A percentile compares a stretch with the other conserved stretches of the same genome.
Evolutionary conservation across 257 asterid species (phyloP).

Genomic region (Nicotiana obtusifolia): DNA sequence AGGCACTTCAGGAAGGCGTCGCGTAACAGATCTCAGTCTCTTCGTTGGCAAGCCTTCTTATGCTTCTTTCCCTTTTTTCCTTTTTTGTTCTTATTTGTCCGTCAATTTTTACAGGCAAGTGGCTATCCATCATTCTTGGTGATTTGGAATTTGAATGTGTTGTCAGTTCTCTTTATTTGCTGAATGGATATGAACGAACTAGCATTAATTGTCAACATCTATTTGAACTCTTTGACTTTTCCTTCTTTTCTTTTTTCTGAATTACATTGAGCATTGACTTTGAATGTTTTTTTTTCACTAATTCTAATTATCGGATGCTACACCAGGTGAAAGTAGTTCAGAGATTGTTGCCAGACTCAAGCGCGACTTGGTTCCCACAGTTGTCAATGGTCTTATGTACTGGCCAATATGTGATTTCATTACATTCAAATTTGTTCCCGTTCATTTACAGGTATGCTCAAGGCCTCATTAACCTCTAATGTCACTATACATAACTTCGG

Average conservation of each 20-base stretch:
- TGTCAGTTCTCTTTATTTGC: not conserved
- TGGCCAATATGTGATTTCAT: slow-evolving; percentile 89
- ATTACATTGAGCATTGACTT: not conserved
- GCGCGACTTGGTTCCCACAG: slow-evolving; percentile 73
- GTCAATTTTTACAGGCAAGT: not conserved
- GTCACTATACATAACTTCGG: not conserved
- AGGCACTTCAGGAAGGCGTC: no score
- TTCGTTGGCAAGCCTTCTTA: not conserved
- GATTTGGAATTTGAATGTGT: not conserved
- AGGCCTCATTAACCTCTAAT: not conserved
- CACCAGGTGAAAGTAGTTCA: slow-evolving; percentile 61
- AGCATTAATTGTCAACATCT: not conserved
- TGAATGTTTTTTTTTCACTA: slow-evolving; percentile 12
- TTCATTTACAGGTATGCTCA: slow-evolving; percentile 65
- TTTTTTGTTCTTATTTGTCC: not conserved
- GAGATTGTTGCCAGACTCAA: slow-evolving; percentile 73
- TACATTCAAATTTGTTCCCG: slow-evolving; percentile 81
- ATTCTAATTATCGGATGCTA: slow-evolving; percentile 3
- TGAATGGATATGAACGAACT: not conserved
- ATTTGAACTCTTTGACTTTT: not conserved
- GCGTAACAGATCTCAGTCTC: not conserved
- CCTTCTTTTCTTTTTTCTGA: not conserved
- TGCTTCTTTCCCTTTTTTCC: not conserved
- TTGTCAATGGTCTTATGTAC: slow-evolving; percentile 59
- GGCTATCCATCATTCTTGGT: not conserved